Evolutionary conservation across 2,329 filamentous ascomycete genomes (phyloP), one percentile per base, ranked within the genome.

Genomic region (Emergomyces africanus): DNA sequence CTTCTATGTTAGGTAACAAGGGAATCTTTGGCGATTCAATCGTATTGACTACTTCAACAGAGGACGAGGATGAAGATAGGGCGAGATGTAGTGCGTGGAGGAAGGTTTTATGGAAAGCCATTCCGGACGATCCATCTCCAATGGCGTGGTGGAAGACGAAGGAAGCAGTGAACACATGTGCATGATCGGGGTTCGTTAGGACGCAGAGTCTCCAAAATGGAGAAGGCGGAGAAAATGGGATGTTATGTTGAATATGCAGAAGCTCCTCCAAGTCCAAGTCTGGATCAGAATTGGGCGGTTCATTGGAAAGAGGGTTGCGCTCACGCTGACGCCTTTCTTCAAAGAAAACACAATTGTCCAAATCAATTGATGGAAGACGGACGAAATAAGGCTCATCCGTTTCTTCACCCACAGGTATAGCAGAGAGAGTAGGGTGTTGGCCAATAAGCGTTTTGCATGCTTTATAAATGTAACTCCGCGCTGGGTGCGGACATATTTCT

Each of bases 111-210:
- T 79, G 78, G 61, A 80, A 79, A 0, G 74, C 68, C 33, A 77
- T 70, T 0, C 74, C 76, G 0, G 76, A 77, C 9, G 66, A 66
- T 1, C 78, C 77, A 62, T 81, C 78, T 2, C 73, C 74, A 55
- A 80, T 68, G 2, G 73, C 74, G 66, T 80, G 78, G 59, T 81
- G 78, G 61, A 71, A 78, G 10, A 79, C 67, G 66, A 78, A 80
- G 1, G 66, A 66, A 1, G 72, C 74, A 0, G 75, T 77, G 60
- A 80, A 79, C 2, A 61, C 63, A 2, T 58, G 64, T 2, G 63
- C 20, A 37, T 66, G 59, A 9, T 61, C 63, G 15, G 64, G 44
- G 18, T 54, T 41, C n/a, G 66, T 64, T 9, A 78, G 59, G 25
- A 80, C 63, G 20, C 72, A 62, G 1, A 80, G 65, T 23, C 75